Percentiles rank a stretch among this genome's conserved stretches.
phyloP scores from a whole-genome alignment of 1,284 basidiomycete species.

The Omphalotus olearius region DNA sequence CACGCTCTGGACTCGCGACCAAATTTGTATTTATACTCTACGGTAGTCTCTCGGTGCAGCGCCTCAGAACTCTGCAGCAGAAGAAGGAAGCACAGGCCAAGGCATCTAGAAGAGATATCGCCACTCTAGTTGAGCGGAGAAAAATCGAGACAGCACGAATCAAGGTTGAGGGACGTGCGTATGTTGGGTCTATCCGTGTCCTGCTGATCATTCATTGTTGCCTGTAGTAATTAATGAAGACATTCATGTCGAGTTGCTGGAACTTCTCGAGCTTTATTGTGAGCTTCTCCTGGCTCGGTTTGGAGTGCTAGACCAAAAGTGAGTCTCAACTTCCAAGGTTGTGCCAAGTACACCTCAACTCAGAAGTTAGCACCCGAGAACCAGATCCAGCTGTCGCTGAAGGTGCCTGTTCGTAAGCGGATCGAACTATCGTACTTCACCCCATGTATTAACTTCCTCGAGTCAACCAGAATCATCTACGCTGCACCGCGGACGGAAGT shows the following conservation, averaged over 20 bases:
- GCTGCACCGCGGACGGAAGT: slow-evolving; percentile 89
- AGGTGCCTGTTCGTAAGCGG: slow-evolving; percentile 46
- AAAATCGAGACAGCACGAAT: slow-evolving; percentile 82
- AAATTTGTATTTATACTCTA: neutral
- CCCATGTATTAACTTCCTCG: slow-evolving; percentile 19
- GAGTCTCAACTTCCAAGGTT: slow-evolving; percentile 24
- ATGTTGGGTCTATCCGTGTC: slow-evolving; percentile 3
- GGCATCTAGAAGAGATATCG: slow-evolving; percentile 73
- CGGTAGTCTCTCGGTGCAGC: slow-evolving; percentile 82
- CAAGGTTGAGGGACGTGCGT: slow-evolving; percentile 76
- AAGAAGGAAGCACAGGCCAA: slow-evolving; percentile 95
- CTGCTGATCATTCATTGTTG: neutral
- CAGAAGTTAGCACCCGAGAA: slow-evolving; percentile 55
- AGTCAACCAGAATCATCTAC: slow-evolving; percentile 65
- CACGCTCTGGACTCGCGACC: neutral
- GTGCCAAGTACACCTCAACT: slow-evolving; percentile 4
- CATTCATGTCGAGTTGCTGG: slow-evolving; percentile 81
- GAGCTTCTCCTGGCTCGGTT: slow-evolving; percentile 93
- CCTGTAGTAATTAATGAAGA: slow-evolving; percentile 78
- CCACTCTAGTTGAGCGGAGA: slow-evolving; percentile 71
- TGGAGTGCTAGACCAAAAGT: slow-evolving; percentile 85
- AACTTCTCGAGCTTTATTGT: slow-evolving; percentile 90
- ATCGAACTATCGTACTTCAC: neutral
- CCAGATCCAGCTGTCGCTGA: slow-evolving; percentile 81
- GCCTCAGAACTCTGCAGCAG: slow-evolving; percentile 85